Base-by-base conservation (phyloP, 345 rosid species). In the Triadica sebifera region DNA sequence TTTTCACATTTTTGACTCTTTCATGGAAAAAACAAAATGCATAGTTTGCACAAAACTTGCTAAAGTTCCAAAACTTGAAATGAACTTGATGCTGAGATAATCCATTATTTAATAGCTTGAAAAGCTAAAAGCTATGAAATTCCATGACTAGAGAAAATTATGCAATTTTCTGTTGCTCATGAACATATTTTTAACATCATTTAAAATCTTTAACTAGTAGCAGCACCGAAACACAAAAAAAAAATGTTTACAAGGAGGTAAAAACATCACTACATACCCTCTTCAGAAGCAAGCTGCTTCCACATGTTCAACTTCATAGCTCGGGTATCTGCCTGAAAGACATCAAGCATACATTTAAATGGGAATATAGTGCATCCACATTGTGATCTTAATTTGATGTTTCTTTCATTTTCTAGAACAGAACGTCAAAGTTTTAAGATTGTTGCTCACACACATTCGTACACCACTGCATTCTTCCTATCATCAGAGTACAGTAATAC, bases 221-320 rank as follows among this genome's bases (percentile, higher is more conserved):
- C 47, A 43, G 10, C 10, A 10, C 47, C 9, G 8, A n/a, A 24
- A 7, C 38, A 19, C 1, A 51, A 39, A 52, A 11, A 39, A n/a
- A 46, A 24, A 29, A 4, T 22, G 8, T 8, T 5, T 37, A 16
- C n/a, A 6, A 10, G 24, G 7, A 15, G 22, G 20, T 22, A 25
- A 76, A 76, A 56, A 56, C n/a, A 59, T 37, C 20, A 12, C 16
- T 55, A 17, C 76, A 75, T 81, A 92, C 98, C 97, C 84, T 94
- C 97, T 87, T 94, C 98, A 22, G 78, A 64, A 71, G 98, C 97
- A 68, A 94, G 94, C 84, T 91, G 96, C 77, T 91, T 89, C 97
- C 97, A 94, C 51, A 90, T 91, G 80, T 89, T 89, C 79, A 92
- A 84, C 90, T 91, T 92, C 78, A 92, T 71, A 76, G 86, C 78